A percentile compares a stretch with the other conserved stretches of the same genome.
These are phyloP conservation scores for Colletotrichum nymphaeae DNA, from an alignment of 2,329 filamentous ascomycete species.

Conservation along the genomic window DNA sequence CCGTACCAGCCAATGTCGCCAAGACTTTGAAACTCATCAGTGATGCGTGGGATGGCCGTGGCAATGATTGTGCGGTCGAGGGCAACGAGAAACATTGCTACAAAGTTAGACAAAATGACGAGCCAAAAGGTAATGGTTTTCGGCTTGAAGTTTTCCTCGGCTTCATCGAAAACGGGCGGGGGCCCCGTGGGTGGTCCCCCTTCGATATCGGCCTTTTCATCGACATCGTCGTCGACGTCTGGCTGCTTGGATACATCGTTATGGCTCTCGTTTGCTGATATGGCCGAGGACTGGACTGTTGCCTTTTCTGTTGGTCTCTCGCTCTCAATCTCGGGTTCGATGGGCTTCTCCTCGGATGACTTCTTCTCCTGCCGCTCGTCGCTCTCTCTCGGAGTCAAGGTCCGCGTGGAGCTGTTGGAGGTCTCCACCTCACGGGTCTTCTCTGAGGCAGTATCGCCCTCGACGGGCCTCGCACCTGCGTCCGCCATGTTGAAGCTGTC, in stretches of 20 bases:
- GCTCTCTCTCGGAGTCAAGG: slow-evolving; percentile 26
- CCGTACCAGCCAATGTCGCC: slow-evolving; percentile 75
- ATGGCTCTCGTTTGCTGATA: slow-evolving; percentile 23
- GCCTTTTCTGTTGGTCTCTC: background rate
- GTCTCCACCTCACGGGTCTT: slow-evolving; percentile 1
- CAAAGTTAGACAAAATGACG: slow-evolving; percentile 63
- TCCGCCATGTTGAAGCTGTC: slow-evolving; percentile 15
- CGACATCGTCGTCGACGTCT: slow-evolving; percentile 23
- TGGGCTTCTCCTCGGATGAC: slow-evolving; percentile 3
- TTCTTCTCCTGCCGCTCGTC: slow-evolving; percentile 21
- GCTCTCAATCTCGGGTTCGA: background rate
- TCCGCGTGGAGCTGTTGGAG: slow-evolving; percentile 30
- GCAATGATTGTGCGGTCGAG: slow-evolving; percentile 68
- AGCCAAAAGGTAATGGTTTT: slow-evolving; percentile 67
- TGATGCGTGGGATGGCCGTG: slow-evolving; percentile 65
- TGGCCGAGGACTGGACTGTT: slow-evolving; percentile 5
- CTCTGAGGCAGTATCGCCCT: slow-evolving; percentile 1
- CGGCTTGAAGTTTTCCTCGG: slow-evolving; percentile 59
- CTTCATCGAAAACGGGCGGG: slow-evolving; percentile 22
- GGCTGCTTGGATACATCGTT: slow-evolving; percentile 17
- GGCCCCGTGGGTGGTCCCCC: background rate
- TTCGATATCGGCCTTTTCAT: slow-evolving; percentile 28
- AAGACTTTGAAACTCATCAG: slow-evolving; percentile 67
- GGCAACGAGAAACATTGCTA: slow-evolving; percentile 68
- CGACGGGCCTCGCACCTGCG: slow-evolving; percentile 1